Base-by-base conservation (phyloP, 805 yeast genomes). In the Pichia scutulata region DNA sequence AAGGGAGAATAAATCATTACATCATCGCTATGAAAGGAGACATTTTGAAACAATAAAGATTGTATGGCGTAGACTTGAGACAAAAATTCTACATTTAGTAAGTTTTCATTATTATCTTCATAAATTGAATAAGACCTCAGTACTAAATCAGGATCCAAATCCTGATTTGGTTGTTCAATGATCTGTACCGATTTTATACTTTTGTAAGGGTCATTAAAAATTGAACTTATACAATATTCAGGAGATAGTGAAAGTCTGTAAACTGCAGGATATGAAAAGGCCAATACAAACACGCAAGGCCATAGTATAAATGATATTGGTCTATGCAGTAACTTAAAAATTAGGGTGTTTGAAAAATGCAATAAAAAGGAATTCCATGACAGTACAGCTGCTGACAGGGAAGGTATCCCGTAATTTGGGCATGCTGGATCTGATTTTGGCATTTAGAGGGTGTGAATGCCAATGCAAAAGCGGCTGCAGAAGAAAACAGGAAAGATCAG, bases 1-100 rank as follows among this genome's bases (percentile, higher is more conserved):
- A 76, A 60, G 0, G 80, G 77, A 0, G 80, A 68, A 51, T 68
- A 62, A 41, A 36, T 47, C 12, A 21, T 49, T 40, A 25, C 42
- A 12, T n/a, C 52, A 48, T 10, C 22, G 36, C 16, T 42, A n/a
- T 9, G 41, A 7, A 26, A 6, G 4, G 22, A 19, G n/a, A 22
- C 6, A 13, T 39, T 41, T 10, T 43, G 23, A n/a, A 48, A 36
- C 16, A 52, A 41, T 4, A 18, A 19, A 7, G 36, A 39, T 22
- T 53, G 53, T 25, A 44, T 47, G 10, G 41, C 24, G 14, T 30
- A 22, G 10, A 49, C 19, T 30, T 47, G 19, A 2, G 37, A 9
- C 28, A 49, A 18, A 26, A 41, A 49, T 1, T 49, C 48, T 16
- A 19, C 36, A 18, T 28, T 44, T 14, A 49, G 24, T 6, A 44